These are phyloP conservation scores for Pyrenochaeta sp. DNA, from an alignment of 2,329 filamentous ascomycete genomes.

Conservation along the genomic window DNA sequence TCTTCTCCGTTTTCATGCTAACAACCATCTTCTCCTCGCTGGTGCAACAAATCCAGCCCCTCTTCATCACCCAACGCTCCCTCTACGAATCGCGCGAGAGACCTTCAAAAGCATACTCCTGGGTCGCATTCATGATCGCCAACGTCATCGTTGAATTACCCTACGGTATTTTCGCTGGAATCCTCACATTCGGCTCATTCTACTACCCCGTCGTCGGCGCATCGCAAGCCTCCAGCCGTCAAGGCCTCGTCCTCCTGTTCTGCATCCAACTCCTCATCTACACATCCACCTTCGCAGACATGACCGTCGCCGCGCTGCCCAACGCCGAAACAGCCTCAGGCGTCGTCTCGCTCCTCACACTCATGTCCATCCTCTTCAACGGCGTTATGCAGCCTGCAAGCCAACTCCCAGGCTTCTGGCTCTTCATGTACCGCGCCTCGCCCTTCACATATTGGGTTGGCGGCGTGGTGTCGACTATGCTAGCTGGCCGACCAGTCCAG, in stretches of 20 bases:
- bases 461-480: conserved; percentile 51
- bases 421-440: conserved; percentile 76
- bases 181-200: conserved; percentile 71
- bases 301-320: conserved; percentile 75
- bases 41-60: conserved; percentile 66
- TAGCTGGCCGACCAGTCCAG: conserved; percentile 57
- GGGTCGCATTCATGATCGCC: conserved; percentile 75
- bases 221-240: conserved; percentile 58
- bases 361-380: conserved; percentile 55
- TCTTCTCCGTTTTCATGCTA: conserved; percentile 62
- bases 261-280: conserved; percentile 74
- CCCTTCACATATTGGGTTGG: conserved; percentile 71
- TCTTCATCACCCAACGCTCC: conserved; percentile 66
- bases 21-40: conserved; percentile 55
- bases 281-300: conserved; percentile 75
- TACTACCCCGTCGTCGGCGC: conserved; percentile 65
- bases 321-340: conserved; percentile 73
- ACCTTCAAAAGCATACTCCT: conserved; percentile 76
- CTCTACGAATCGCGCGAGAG: conserved; percentile 69
- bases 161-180: conserved; percentile 68
- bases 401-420: conserved; percentile 75
- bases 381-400: conserved; percentile 68
- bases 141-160: conserved; percentile 78
- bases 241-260: conserved; percentile 68
- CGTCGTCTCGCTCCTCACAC: conserved; percentile 67